Percentiles rank a stretch among this genome's conserved stretches.
phyloP scores from a whole-genome alignment of 2,329 filamentous ascomycete genomes.

The Scleromitrula shiraiana region DNA sequence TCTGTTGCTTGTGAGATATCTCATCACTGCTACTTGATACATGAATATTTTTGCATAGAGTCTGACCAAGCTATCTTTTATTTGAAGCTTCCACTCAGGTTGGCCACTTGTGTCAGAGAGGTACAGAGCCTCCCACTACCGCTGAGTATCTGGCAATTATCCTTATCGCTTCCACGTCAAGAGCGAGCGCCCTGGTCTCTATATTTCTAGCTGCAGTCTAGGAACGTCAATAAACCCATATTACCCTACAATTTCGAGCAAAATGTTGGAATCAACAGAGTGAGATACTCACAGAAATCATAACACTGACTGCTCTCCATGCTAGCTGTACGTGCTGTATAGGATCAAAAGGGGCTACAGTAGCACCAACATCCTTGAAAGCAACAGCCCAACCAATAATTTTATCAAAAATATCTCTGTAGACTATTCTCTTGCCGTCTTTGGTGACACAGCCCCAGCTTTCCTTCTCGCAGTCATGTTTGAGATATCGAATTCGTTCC shows the following conservation, averaged over 20 bases:
- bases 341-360: neutral
- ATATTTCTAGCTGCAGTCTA: neutral
- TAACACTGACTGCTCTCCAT: neutral
- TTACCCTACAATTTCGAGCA: neutral
- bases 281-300: neutral
- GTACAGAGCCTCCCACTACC: neutral
- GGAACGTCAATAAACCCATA: too few relatives aligned
- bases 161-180: neutral
- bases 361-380: neutral
- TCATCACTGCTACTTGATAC: neutral
- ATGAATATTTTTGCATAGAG: neutral
- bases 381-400: neutral
- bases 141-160: neutral
- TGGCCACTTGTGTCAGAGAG: neutral
- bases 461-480: neutral
- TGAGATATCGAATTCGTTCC: neutral
- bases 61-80: neutral
- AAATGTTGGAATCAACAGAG: neutral
- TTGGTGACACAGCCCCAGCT: neutral
- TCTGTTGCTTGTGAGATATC: neutral
- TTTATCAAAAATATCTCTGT: neutral
- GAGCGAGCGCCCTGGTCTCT: neutral
- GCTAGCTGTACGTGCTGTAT: neutral
- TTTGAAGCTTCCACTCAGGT: neutral
- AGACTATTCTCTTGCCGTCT: neutral